Percentiles rank a stretch among this genome's conserved stretches.
Evolutionary conservation across 352 stramenopile genomes (phyloP).

Genomic region (Pythium graminicola): DNA sequence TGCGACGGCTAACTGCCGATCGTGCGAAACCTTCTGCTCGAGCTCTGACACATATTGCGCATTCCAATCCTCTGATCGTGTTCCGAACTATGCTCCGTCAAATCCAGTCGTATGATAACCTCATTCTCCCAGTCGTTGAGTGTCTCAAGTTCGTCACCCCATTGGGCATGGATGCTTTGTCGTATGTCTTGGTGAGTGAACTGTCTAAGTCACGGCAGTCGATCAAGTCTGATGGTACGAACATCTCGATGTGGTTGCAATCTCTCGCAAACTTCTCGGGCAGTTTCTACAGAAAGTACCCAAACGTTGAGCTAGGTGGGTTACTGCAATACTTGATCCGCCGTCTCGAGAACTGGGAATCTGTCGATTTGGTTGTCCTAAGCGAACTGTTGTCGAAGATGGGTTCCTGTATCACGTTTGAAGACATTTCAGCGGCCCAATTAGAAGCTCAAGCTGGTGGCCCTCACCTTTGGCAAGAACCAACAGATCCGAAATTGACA

Average conservation of each 20-base stretch:
- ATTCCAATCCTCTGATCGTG: constrained; percentile 92
- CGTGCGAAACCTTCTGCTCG: constrained; percentile 71
- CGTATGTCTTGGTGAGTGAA: constrained; percentile 89
- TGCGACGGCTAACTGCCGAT: constrained; percentile 77
- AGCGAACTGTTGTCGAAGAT: constrained; percentile 86
- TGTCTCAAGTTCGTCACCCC: constrained; percentile 92
- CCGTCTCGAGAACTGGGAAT: constrained; percentile 79
- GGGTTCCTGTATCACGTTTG: constrained; percentile 79
- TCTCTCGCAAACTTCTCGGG: constrained; percentile 92
- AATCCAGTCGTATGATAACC: constrained; percentile 97
- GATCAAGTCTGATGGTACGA: constrained; percentile 85
- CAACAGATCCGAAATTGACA: constrained; percentile 70
- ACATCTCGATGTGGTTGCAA: constrained; percentile 91
- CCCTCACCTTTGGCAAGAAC: constrained; percentile 72
- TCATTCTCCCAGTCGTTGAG: constrained; percentile 95
- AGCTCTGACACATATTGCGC: constrained; percentile 81
- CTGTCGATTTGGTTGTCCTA: constrained; percentile 80
- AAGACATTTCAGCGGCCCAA: constrained; percentile 80
- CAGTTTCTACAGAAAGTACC: constrained; percentile 92
- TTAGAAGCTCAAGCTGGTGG: constrained; percentile 78
- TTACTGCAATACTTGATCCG: constrained; percentile 90
- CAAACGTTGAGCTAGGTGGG: constrained; percentile 87
- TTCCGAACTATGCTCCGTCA: constrained; percentile 93
- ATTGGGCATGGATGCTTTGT: constrained; percentile 92
- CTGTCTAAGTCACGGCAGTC: constrained; percentile 79